Evolutionary conservation across 2,329 filamentous ascomycete species (phyloP), one percentile per base, ranked within the genome.

Genomic region (Hypoxylon sp.): DNA sequence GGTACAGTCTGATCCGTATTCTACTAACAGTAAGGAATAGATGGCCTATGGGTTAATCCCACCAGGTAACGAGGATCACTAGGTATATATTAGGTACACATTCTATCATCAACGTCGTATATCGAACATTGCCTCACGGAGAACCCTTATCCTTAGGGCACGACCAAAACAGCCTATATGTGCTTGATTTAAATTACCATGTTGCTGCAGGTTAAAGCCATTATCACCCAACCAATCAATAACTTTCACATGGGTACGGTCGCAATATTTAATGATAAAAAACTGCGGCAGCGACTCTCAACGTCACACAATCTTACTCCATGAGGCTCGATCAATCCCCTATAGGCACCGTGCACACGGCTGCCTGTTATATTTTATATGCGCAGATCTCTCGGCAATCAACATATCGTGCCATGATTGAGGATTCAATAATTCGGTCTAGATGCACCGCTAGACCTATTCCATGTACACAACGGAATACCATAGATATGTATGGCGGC

Each of bases 81-180:
- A n/a, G n/a, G n/a, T 30, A 32, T 53, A 52, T 61, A 53, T 66
- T n/a, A n/a, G n/a, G 63, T 60, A 51, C 10, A 32, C n/a, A 30
- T 38, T 14, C 5, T 38, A 25, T 28, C 36, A 50, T 25, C 43
- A 41, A 59, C 48, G n/a, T 41, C 13, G 4, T 23, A 38, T 13
- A 49, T 43, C 43, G n/a, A 43, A 25, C 32, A 17, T 50, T 30
- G 14, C 21, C 25, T 49, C 19, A 14, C 14, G 56, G 41, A 45
- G 51, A 49, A 46, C 10, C 14, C n/a, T 49, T 50, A 9, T 10
- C 23, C 10, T 48, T 38, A 17, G 30, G 55, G n/a, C 30, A 60
- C 38, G 23, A 46, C 49, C 32, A 57, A 49, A 67, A 67, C 59
- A 70, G 68, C 52, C 68, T 68, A 55, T 65, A 63, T 68, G 49